Evolutionary conservation across 768 basidiomycete genomes (phyloP).

Genomic region (Rhizopogon roseolus): DNA sequence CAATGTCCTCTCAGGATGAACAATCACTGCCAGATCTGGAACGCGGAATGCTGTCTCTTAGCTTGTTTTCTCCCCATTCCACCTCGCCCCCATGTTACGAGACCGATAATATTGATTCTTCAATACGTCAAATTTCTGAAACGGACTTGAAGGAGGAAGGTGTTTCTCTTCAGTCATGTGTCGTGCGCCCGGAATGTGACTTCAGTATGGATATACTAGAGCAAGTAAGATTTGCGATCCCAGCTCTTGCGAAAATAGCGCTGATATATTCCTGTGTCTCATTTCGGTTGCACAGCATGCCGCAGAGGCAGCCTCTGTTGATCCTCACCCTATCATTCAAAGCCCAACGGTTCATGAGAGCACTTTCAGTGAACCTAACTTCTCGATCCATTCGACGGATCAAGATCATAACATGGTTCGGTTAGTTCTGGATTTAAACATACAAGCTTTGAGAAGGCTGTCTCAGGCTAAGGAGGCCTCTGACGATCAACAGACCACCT

Average conservation of each 20-base stretch:
- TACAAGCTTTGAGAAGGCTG: not conserved
- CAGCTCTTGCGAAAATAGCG: not conserved
- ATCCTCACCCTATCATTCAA: not conserved
- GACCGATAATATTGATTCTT: not conserved
- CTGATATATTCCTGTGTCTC: not conserved
- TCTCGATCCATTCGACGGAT: not conserved
- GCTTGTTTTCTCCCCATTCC: no score
- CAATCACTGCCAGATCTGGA: not conserved
- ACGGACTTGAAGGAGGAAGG: not conserved
- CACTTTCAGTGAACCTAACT: not conserved
- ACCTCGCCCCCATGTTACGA: not conserved
- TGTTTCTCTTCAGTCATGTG: no score
- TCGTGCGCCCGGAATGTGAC: not conserved
- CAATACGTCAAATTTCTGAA: not conserved
- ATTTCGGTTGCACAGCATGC: not conserved
- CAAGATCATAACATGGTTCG: not conserved
- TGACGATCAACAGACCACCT: not conserved
- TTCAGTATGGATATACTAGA: not conserved
- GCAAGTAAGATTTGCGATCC: not conserved
- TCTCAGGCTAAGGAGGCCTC: not conserved
- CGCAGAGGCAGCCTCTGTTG: no score
- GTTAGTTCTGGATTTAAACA: not conserved
- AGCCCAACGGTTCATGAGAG: not conserved
- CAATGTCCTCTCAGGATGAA: not conserved
- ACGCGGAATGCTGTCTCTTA: not conserved